phyloP scores from a whole-genome alignment of 805 yeast genomes.

The Priceomyces medius region DNA sequence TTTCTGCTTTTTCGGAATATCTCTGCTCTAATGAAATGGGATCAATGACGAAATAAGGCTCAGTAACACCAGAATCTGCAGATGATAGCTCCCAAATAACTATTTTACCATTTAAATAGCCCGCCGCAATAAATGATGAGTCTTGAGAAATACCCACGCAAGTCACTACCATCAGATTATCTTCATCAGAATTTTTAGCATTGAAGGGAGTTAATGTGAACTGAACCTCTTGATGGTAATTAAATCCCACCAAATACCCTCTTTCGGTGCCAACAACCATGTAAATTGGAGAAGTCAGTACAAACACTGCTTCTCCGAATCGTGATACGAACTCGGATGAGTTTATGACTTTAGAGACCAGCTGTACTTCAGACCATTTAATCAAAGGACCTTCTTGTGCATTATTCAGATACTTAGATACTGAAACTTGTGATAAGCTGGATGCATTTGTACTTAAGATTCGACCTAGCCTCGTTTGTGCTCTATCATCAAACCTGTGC shows the following conservation, averaged over 20 bases:
- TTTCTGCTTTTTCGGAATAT: constrained; percentile 22
- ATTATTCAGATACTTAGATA: not conserved
- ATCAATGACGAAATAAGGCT: constrained; percentile 43
- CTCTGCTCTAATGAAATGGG: constrained; percentile 27
- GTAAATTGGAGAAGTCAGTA: constrained; percentile 30
- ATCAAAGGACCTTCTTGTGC: constrained; percentile 9
- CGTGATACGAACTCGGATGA: constrained; percentile 20
- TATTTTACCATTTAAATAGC: constrained; percentile 64
- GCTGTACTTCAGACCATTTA: constrained; percentile 26
- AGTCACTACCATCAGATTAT: constrained; percentile 36
- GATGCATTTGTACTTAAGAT: constrained; percentile 11
- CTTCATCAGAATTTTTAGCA: constrained; percentile 32
- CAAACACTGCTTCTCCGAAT: constrained; percentile 21
- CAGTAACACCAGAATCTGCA: constrained; percentile 39
- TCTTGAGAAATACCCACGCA: constrained; percentile 63
- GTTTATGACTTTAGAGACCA: constrained; percentile 18
- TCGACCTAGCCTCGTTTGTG: constrained; percentile 29
- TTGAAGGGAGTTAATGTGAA: constrained; percentile 38
- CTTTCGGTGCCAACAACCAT: constrained; percentile 68
- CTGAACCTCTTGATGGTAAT: constrained; percentile 60
- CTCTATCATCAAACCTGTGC: constrained; percentile 37
- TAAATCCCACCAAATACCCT: constrained; percentile 67
- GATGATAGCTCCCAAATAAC: constrained; percentile 59
- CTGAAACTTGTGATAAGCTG: not conserved
- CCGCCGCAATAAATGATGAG: constrained; percentile 66